These are phyloP conservation scores for Trametes elegans DNA, from an alignment of 768 basidiomycete genomes.

Conservation along the genomic window DNA sequence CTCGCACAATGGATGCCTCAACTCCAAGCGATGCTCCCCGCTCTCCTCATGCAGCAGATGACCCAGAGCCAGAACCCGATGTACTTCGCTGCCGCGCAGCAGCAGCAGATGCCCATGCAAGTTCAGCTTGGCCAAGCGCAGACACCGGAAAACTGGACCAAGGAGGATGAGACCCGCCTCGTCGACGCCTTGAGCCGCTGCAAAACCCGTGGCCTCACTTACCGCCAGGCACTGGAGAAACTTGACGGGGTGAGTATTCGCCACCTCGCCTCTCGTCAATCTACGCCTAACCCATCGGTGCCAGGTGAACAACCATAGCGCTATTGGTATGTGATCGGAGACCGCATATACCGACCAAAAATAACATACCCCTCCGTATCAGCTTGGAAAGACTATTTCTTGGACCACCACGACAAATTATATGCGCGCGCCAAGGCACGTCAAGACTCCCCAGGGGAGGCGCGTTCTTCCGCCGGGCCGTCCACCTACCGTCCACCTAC, in stretches of 20 bases:
- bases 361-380: background rate
- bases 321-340: background rate
- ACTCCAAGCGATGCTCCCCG: too few relatives aligned
- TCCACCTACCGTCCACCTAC: too few relatives aligned
- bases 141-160: background rate
- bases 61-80: too few relatives aligned
- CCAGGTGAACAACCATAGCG: slow-evolving; percentile 2
- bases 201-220: background rate
- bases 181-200: background rate
- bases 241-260: background rate
- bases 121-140: background rate
- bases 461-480: too few relatives aligned
- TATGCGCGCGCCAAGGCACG: background rate
- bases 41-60: too few relatives aligned
- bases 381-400: slow-evolving; percentile 6
- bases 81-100: background rate
- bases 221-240: background rate
- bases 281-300: background rate
- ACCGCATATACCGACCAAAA: too few relatives aligned
- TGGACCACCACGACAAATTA: background rate
- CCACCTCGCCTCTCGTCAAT: background rate
- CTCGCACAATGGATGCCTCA: too few relatives aligned
- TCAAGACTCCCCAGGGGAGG: background rate
- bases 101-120: background rate
- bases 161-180: background rate